Percentiles rank a stretch among this genome's conserved stretches.
phyloP scores from a whole-genome alignment of 2,329 filamentous ascomycete genomes.

The Cercospora zeae-maydis region DNA sequence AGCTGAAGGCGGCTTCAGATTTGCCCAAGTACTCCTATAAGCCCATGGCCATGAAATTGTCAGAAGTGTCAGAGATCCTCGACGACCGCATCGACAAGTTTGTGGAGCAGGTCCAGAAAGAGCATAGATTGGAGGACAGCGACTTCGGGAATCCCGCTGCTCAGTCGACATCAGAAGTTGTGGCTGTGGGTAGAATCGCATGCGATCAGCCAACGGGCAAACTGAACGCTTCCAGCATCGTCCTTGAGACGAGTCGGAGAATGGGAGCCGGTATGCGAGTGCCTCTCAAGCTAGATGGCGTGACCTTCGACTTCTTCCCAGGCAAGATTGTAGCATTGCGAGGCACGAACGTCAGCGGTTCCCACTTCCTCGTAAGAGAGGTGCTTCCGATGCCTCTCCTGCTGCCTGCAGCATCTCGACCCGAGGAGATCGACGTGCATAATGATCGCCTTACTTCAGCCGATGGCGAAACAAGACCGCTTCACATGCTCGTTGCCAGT shows the following conservation, averaged over 20 bases:
- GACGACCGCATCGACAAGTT: constrained; percentile 96
- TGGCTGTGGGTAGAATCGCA: constrained; percentile 87
- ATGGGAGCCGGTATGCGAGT: constrained; percentile 79
- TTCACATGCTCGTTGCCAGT: constrained; percentile 73
- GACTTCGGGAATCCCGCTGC: constrained; percentile 83
- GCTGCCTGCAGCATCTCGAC: constrained; percentile 67
- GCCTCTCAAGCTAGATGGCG: constrained; percentile 68
- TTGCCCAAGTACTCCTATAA: constrained; percentile 88
- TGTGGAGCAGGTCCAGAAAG: constrained; percentile 65
- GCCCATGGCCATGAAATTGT: constrained; percentile 89
- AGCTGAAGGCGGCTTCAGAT: constrained; percentile 80
- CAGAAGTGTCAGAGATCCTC: constrained; percentile 85
- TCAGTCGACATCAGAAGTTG: constrained; percentile 79
- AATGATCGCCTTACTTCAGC: constrained; percentile 63
- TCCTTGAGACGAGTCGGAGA: constrained; percentile 82
- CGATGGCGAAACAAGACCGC: constrained; percentile 60
- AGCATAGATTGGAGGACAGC: constrained; percentile 71
- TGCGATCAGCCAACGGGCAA: constrained; percentile 83
- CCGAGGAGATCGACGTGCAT: constrained; percentile 62
- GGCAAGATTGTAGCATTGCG: constrained; percentile 86
- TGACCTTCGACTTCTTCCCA: constrained; percentile 83
- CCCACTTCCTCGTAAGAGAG: constrained; percentile 76
- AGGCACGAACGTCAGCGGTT: constrained; percentile 82
- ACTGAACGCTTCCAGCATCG: constrained; percentile 77
- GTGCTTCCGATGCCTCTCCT: constrained; percentile 72